Base-by-base conservation (phyloP, 176 grass and related monocot genomes). In the Aegilops bicornis region DNA sequence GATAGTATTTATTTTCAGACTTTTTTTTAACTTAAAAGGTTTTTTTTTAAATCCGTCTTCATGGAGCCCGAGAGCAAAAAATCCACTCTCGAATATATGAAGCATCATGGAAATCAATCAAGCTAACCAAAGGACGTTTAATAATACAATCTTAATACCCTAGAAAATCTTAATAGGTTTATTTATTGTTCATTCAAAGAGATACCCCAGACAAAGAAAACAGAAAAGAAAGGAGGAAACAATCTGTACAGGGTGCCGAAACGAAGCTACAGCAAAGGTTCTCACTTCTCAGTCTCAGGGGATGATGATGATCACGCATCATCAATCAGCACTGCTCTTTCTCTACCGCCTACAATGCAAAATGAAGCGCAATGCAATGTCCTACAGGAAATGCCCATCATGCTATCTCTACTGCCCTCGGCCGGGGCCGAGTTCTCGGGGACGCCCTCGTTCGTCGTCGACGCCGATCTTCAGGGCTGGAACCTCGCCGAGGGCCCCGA, bases 401-500 rank as follows among this genome's bases (percentile, higher is more conserved):
- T 39, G 37, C 42, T 79, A 80, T 68, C 42, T 69, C 48, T 79
- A 63, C 80, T 64, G 35, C 43, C 23, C 42, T 75, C 72, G 24
- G 20, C 19, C 39, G 7, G 16, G 19, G 13, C 22, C 17, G 10
- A 72, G 47, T 59, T 56, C 48, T 25, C 6, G 27, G 48, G 52
- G 74, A 61, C 33, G 58, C 40, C 64, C 72, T 63, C 59, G 3
- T 20, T 56, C 15, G 17, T 56, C 15, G 17, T 3, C 7, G 2
- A 8, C 2, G 1, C 25, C 1, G 7, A 2, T 68, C 79, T 91
- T 91, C 75, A 93, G 63, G 62, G 72, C 50, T 91, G 86, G 73
- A 91, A 87, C 62, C 89, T 87, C 6, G 77, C 84, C 14, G 90
- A 87, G 8, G 86, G 82, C 71, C 82, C 86, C 10, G 83, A 85